Conservation (phyloP, 2,329 filamentous ascomycete genomes). For the Xenoacremonium recifei region DNA sequence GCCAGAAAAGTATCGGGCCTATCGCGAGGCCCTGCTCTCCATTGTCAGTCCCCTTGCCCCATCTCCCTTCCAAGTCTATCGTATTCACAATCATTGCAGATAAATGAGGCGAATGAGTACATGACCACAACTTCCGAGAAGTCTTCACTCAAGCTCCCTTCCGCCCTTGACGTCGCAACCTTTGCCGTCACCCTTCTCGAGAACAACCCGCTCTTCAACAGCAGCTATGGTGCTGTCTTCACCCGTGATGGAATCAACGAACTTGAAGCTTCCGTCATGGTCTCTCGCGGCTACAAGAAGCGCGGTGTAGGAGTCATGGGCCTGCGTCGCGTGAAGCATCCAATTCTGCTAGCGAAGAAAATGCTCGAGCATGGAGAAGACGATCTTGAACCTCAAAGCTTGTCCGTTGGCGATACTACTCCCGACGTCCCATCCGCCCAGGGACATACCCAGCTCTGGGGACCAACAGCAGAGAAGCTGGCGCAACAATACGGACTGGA, state of each 20-base stretch:
- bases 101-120: conserved; percentile 44
- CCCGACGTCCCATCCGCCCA: conserved; percentile 56
- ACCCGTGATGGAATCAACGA: conserved; percentile 80
- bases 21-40: conserved; percentile 58
- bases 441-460: conserved; percentile 69
- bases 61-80: background rate
- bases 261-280: conserved; percentile 86
- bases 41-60: conserved; percentile 46
- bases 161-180: conserved; percentile 71
- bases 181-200: conserved; percentile 76
- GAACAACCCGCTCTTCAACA: conserved; percentile 80
- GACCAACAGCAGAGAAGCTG: conserved; percentile 65
- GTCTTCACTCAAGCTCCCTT: conserved; percentile 32
- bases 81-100: conserved; percentile 26
- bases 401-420: background rate
- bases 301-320: conserved; percentile 76
- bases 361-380: conserved; percentile 67
- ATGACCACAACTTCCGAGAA: conserved; percentile 42
- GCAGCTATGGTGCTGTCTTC: conserved; percentile 81
- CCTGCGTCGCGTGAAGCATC: conserved; percentile 72
- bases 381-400: conserved; percentile 45
- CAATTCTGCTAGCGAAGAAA: conserved; percentile 69
- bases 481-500: conserved; percentile 69
- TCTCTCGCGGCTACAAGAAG: conserved; percentile 70
- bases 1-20: conserved; percentile 55